Conservation (phyloP, 129 eudicot genomes). For the Lonicera japonica region DNA sequence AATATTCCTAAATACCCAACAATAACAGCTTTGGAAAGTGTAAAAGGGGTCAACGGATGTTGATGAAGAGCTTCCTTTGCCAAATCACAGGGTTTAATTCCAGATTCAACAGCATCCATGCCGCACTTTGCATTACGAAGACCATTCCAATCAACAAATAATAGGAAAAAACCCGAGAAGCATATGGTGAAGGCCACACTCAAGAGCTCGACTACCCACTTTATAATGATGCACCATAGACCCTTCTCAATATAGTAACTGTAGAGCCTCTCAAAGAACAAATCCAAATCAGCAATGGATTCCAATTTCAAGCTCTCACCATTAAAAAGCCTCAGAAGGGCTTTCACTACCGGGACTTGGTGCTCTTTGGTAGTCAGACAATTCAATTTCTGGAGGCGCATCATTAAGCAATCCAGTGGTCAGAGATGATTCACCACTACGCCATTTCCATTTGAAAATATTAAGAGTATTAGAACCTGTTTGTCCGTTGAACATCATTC, state of each 20-base stretch:
- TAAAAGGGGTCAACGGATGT: constrained; percentile 83
- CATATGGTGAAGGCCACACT: constrained; percentile 83
- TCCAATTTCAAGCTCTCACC: constrained; percentile 70
- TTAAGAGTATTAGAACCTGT: constrained; percentile 45
- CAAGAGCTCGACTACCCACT: constrained; percentile 90
- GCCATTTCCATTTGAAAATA: constrained; percentile 57
- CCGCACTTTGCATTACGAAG: constrained; percentile 94
- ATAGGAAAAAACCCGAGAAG: constrained; percentile 80
- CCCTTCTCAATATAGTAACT: constrained; percentile 94
- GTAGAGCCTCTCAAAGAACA: constrained; percentile 84
- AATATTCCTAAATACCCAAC: constrained; percentile 88
- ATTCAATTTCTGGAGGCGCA: constrained; percentile 69
- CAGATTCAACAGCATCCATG: constrained; percentile 93
- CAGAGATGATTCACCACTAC: constrained; percentile 49
- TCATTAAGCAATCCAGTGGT: constrained; percentile 38
- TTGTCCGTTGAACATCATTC: constrained; percentile 81
- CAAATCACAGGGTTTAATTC: constrained; percentile 84
- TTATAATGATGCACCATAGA: constrained; percentile 91
- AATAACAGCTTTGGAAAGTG: constrained; percentile 64
- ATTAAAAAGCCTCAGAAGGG: constrained; percentile 83
- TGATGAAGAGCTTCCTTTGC: constrained; percentile 79
- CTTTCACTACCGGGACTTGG: constrained; percentile 88
- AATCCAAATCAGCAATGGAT: constrained; percentile 76
- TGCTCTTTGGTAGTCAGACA: constrained; percentile 71
- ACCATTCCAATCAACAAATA: constrained; percentile 91